phyloP scores from a whole-genome alignment of 495 filamentous ascomycete genomes.

The Hyaloscypha finlandica region DNA sequence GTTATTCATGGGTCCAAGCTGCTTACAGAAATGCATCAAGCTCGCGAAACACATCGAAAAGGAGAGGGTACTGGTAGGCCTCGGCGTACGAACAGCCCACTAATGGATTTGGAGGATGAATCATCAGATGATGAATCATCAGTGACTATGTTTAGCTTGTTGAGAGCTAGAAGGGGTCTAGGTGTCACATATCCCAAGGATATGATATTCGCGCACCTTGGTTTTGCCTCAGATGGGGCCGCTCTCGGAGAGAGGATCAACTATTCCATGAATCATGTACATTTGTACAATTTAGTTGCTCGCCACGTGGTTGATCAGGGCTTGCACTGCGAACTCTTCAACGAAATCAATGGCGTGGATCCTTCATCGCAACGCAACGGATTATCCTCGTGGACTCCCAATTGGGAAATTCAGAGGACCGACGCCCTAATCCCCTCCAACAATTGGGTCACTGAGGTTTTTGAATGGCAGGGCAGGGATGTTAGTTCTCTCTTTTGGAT shows the following conservation, averaged over 20 bases:
- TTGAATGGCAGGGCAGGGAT: neutral
- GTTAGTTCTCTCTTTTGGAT: too few relatives aligned
- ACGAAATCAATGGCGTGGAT: neutral
- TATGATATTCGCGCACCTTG: slow-evolving; percentile 5
- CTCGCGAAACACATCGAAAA: neutral
- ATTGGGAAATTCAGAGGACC: neutral
- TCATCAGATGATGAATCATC: neutral
- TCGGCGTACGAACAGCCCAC: neutral
- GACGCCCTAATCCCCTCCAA: neutral
- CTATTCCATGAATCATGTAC: neutral
- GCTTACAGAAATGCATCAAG: neutral
- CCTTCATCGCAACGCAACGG: neutral
- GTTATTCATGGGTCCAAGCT: neutral
- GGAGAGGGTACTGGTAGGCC: neutral
- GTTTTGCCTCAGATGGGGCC: neutral
- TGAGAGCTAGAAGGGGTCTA: neutral
- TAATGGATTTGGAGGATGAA: neutral
- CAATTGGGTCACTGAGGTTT: neutral
- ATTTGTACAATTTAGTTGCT: neutral
- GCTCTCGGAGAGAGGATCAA: neutral
- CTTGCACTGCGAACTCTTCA: neutral
- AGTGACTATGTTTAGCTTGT: neutral
- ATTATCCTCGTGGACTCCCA: neutral
- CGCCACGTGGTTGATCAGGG: neutral
- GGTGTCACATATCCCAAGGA: neutral